phyloP scores from a whole-genome alignment of 2,329 filamentous ascomycete genomes.

The Macroventuria anomochaeta region DNA sequence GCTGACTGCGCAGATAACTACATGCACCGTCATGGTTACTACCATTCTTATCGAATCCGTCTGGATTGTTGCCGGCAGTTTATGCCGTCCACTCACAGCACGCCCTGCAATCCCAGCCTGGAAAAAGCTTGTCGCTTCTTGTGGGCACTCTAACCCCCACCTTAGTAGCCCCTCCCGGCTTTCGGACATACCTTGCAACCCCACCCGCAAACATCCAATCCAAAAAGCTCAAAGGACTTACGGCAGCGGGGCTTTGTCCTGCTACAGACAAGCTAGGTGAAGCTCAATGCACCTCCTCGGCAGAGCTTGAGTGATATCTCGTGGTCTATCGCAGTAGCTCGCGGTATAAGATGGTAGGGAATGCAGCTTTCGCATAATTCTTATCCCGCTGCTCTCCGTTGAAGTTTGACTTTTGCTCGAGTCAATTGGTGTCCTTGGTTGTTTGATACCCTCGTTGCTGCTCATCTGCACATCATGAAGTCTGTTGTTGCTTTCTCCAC shows the following conservation, averaged over 20 bases:
- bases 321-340: conserved; percentile 1
- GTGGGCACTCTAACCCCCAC: conserved; percentile 28
- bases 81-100: not conserved
- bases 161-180: conserved; percentile 25
- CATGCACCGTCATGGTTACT: conserved; percentile 27
- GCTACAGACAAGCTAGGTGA: conserved; percentile 21
- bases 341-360: conserved; percentile 26
- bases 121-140: conserved; percentile 26
- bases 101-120: conserved; percentile 7
- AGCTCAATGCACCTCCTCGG: conserved; percentile 25
- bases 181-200: conserved; percentile 27
- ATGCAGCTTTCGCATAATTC: not conserved
- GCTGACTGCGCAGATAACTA: conserved; percentile 1
- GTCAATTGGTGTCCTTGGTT: conserved; percentile 14
- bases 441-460: conserved; percentile 4
- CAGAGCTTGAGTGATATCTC: conserved; percentile 8
- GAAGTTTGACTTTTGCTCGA: conserved; percentile 10
- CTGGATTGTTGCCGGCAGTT: not conserved
- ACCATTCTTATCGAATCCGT: conserved; percentile 9
- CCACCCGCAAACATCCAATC: conserved; percentile 13
- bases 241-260: conserved; percentile 1
- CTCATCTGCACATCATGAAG: conserved; percentile 36
- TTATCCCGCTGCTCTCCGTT: conserved; percentile 6
- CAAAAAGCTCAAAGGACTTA: not conserved
- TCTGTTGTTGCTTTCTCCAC: conserved; percentile 27